Evolutionary conservation across 2,329 filamentous ascomycete genomes (phyloP).

Genomic region (Fusarium ambrosium): DNA sequence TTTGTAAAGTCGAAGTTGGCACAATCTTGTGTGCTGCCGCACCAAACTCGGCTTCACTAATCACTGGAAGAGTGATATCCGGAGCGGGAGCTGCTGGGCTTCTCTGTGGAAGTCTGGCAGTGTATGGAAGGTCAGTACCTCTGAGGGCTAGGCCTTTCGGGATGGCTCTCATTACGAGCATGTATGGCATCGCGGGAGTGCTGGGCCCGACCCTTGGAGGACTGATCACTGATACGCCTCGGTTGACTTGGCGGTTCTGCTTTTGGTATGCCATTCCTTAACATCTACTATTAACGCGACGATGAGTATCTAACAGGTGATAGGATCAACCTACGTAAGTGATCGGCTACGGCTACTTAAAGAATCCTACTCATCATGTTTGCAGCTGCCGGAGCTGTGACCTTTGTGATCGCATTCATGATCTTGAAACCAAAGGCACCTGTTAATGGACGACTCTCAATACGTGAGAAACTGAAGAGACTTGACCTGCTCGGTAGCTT

Average conservation of each 20-base stretch:
- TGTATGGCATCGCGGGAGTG: constrained; percentile 47
- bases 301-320: background rate
- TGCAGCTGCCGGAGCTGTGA: constrained; percentile 7
- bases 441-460: background rate
- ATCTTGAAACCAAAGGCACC: constrained; percentile 10
- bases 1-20: constrained; percentile 62
- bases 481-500: constrained; percentile 14
- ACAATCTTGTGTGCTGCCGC: constrained; percentile 59
- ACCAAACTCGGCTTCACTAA: constrained; percentile 16
- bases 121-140: constrained; percentile 49
- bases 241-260: constrained; percentile 19
- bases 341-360: too few relatives aligned
- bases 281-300: background rate
- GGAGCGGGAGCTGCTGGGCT: constrained; percentile 60
- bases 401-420: constrained; percentile 3
- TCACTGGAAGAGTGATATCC: constrained; percentile 56
- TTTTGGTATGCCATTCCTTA: background rate
- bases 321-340: constrained; percentile 24
- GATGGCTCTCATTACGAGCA: constrained; percentile 44
- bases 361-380: background rate
- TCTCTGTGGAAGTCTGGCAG: constrained; percentile 13
- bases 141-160: constrained; percentile 43
- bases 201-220: constrained; percentile 48
- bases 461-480: constrained; percentile 22
- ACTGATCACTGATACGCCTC: constrained; percentile 37